These are phyloP conservation scores for Physcomitrium patens DNA, from an alignment of 225 moss, liverwort and hornwort genomes.

Conservation along the genomic window DNA sequence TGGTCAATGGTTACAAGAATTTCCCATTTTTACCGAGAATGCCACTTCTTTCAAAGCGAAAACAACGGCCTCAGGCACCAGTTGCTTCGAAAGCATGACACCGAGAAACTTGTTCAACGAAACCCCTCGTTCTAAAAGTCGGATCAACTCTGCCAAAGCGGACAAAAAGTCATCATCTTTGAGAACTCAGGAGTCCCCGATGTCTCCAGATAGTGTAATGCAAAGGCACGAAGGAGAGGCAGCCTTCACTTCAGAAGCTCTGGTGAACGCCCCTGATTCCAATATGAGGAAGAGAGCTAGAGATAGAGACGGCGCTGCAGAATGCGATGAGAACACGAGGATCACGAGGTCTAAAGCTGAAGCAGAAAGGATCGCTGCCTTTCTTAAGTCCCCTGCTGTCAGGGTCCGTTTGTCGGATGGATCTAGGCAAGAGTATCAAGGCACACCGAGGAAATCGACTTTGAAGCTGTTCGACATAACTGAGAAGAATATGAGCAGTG, in stretches of 20 bases:
- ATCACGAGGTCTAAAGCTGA: conserved; percentile 47
- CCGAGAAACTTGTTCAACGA: conserved; percentile 52
- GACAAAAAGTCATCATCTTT: background rate
- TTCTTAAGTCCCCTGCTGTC: conserved; percentile 50
- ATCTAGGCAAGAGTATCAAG: conserved; percentile 25
- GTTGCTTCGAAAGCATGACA: conserved; percentile 30
- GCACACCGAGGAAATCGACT: conserved; percentile 27
- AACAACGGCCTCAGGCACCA: conserved; percentile 25
- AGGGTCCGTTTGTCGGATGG: conserved; percentile 41
- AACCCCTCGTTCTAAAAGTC: background rate
- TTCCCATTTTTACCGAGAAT: conserved; percentile 36
- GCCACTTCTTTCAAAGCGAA: conserved; percentile 36
- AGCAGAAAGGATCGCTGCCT: conserved; percentile 38
- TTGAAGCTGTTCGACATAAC: conserved; percentile 26
- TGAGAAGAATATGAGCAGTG: conserved; percentile 20
- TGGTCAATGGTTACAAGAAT: conserved; percentile 38
- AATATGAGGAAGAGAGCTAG: conserved; percentile 41
- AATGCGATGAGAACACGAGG: background rate
- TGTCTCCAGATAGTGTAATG: too few species aligned
- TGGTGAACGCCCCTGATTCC: background rate
- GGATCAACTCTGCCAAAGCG: background rate
- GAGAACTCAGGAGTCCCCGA: conserved; percentile 5
- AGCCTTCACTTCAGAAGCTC: background rate
- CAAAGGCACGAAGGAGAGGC: background rate
- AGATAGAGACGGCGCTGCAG: conserved; percentile 21